These are phyloP conservation scores for Lactifluus echinatus DNA, from an alignment of 768 basidiomycete species.

Conservation along the genomic window DNA sequence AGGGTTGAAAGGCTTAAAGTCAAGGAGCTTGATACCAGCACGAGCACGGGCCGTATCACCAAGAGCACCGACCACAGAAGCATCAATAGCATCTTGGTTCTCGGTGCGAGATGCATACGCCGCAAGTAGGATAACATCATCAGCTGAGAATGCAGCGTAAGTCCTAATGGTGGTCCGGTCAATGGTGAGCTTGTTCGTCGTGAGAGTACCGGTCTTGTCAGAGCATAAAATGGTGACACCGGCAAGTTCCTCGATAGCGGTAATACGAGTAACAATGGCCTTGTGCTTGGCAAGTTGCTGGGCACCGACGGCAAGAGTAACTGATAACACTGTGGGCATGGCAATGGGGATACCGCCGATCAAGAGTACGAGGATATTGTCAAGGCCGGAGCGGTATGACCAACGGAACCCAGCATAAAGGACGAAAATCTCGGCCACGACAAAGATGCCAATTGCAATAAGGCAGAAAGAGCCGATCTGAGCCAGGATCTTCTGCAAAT, in stretches of 20 bases:
- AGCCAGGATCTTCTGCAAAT: slow-evolving; percentile 97
- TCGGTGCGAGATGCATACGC: slow-evolving; percentile 97
- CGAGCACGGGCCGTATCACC: slow-evolving; percentile 70
- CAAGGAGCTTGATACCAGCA: slow-evolving; percentile 88
- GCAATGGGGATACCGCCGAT: slow-evolving; percentile 99
- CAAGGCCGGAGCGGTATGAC: slow-evolving; percentile 86
- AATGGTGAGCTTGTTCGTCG: slow-evolving; percentile 99
- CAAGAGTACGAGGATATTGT: slow-evolving; percentile 96
- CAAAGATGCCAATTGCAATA: slow-evolving; percentile 92
- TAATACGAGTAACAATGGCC: slow-evolving; percentile 99
- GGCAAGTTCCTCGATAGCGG: slow-evolving; percentile 96
- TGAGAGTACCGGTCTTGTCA: slow-evolving; percentile 97
- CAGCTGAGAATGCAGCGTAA: slow-evolving; percentile 80
- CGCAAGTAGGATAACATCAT: slow-evolving; percentile 88
- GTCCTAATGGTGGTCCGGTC: slow-evolving; percentile 87
- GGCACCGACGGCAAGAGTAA: slow-evolving; percentile 97
- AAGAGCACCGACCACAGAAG: slow-evolving; percentile 74
- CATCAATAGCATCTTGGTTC: slow-evolving; percentile 97
- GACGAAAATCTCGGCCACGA: slow-evolving; percentile 87
- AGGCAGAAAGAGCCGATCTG: slow-evolving; percentile 98
- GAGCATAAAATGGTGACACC: slow-evolving; percentile 98
- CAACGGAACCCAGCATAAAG: slow-evolving; percentile 91
- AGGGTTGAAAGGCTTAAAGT: slow-evolving; percentile 99
- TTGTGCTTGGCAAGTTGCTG: slow-evolving; percentile 99
- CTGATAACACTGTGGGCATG: slow-evolving; percentile 97